phyloP scores from a whole-genome alignment of 164 flowering plant genomes.

The Liquidambar formosana region DNA sequence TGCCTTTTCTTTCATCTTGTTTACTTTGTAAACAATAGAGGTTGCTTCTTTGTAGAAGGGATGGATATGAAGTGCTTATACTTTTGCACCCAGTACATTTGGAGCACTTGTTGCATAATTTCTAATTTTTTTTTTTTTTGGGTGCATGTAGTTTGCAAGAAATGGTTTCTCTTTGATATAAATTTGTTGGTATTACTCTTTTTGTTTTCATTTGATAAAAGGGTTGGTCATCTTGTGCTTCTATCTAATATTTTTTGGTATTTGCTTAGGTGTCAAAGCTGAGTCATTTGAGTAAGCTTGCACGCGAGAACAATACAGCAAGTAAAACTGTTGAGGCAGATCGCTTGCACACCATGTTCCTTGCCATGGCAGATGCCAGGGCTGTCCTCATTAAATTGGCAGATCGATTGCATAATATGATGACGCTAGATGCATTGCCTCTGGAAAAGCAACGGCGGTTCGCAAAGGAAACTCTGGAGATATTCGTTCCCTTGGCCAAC shows the following conservation, averaged over 20 bases:
- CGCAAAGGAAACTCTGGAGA: slow-evolving; percentile 95
- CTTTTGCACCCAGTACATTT: too few species aligned
- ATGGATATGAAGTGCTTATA: too few species aligned
- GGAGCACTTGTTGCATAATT: too few species aligned
- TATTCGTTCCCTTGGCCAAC: slow-evolving; percentile 89
- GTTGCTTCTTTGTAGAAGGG: too few species aligned
- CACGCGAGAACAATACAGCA: slow-evolving; percentile 92
- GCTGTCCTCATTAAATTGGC: slow-evolving; percentile 95
- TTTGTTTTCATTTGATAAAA: neutral
- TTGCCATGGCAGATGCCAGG: slow-evolving; percentile 95
- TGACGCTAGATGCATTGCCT: slow-evolving; percentile 88
- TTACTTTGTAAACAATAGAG: too few species aligned
- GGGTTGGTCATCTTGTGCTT: neutral
- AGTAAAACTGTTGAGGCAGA: slow-evolving; percentile 82
- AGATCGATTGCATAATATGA: slow-evolving; percentile 97
- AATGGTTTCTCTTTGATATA: neutral
- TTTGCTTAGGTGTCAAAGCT: slow-evolving; percentile 78
- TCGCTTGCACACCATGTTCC: slow-evolving; percentile 92
- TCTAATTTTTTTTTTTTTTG: too few species aligned
- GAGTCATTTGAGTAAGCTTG: slow-evolving; percentile 96
- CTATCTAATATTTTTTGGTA: neutral
- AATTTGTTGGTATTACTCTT: neutral
- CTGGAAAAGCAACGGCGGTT: slow-evolving; percentile 74
- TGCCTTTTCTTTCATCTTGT: too few species aligned
- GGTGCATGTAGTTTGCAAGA: neutral